Base-by-base conservation (phyloP, 23 red algal genomes). In the Agarophyton chilense region DNA sequence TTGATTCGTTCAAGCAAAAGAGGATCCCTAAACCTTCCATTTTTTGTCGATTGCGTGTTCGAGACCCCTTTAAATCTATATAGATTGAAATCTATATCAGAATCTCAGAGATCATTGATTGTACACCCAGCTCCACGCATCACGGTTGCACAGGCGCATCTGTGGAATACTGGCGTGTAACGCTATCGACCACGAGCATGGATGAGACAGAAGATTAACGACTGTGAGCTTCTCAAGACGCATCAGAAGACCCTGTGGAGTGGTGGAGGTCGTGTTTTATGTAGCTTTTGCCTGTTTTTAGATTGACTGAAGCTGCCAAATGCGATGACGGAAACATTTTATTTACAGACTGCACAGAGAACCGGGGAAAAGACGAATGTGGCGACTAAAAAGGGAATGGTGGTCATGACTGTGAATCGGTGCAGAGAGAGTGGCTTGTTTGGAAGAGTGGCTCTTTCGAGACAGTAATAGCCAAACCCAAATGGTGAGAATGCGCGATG, bases 61-160 rank as follows among this genome's bases (percentile, higher is more conserved):
- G 83, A 40, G 64, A 50, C 18, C 92, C 92, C 26, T n/a, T n/a
- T n/a, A n/a, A n/a, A n/a, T n/a, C n/a, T n/a, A n/a, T n/a, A n/a
- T n/a, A n/a, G n/a, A n/a, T 43, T 64, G 40, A 24, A 32, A 83
- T 98, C 96, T 21, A 98, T 89, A 39, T 94, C 89, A 10, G 72
- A 71, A 44, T 98, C 96, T 88, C 87, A 98, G 11, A 95, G 38
- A 47, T 98, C 96, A 71, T 98, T 98, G 9, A 95, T 82, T 6
- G 96, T 98, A 60, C 96, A 98, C 10, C 96, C 96, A 9, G 92
- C 96, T 12, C 96, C 96, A 44, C 96, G 92, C 45, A 98, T 86
- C 24, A 98, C 52, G 6, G 92, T 61, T 13, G 96, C 62, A 21
- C 96, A 92, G 8, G 74, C 57, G 35, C 39, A 83, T 38, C 29